These are phyloP conservation scores for Russula vinacea DNA, from an alignment of 768 basidiomycete genomes.

Conservation along the genomic window DNA sequence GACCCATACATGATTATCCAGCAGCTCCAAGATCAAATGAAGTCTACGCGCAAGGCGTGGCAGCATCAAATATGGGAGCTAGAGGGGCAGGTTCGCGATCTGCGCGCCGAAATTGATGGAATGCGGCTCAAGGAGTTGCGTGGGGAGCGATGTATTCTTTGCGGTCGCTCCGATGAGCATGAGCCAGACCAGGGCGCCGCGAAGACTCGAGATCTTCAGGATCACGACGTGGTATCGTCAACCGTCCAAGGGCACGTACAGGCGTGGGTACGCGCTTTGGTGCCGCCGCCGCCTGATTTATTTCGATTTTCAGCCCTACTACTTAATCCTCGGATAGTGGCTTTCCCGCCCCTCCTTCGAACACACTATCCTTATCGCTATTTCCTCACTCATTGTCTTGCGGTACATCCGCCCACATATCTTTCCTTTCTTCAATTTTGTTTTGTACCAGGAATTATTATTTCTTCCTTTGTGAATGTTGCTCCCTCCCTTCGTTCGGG, in stretches of 20 bases:
- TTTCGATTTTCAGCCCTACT: not conserved
- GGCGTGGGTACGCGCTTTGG: conserved; percentile 63
- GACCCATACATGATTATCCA: conserved; percentile 49
- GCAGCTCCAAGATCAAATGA: conserved; percentile 59
- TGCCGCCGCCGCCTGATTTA: conserved; percentile 46
- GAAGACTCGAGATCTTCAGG: not conserved
- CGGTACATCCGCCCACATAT: conserved; percentile 1
- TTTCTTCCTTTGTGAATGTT: conserved; percentile 7
- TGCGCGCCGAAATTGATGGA: conserved; percentile 65
- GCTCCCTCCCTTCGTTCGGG: not conserved
- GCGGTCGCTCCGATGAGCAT: conserved; percentile 49
- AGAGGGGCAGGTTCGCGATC: conserved; percentile 66
- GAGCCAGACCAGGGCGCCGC: not conserved
- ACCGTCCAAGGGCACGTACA: conserved; percentile 66
- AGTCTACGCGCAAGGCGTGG: conserved; percentile 58
- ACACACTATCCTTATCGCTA: conserved; percentile 25
- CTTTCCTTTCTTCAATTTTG: conserved; percentile 7
- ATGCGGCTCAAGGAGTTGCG: conserved; percentile 43
- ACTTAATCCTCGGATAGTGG: conserved; percentile 11
- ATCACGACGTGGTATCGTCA: conserved; percentile 43
- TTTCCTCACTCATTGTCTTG: conserved; percentile 1
- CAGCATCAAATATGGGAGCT: conserved; percentile 73
- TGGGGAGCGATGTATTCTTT: conserved; percentile 53
- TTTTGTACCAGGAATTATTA: conserved; percentile 19
- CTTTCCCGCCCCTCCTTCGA: not conserved